A percentile compares a stretch with the other conserved stretches of the same genome.
These are phyloP conservation scores for Agastache rugosa DNA, from an alignment of 257 asterid genomes.

Conservation along the genomic window DNA sequence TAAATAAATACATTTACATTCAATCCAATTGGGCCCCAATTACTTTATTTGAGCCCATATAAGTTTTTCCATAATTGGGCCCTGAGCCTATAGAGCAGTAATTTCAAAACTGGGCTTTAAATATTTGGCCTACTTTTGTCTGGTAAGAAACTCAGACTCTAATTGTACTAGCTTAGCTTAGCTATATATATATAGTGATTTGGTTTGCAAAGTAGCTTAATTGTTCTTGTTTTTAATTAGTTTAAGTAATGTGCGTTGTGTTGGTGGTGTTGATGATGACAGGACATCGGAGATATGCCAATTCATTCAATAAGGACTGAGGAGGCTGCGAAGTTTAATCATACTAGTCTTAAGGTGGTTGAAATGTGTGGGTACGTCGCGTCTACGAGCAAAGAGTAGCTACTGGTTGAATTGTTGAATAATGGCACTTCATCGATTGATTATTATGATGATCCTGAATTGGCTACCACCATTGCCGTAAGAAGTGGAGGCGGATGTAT, in stretches of 20 bases:
- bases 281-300: background rate
- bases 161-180: too few species aligned
- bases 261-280: background rate
- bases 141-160: too few species aligned
- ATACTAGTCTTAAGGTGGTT: slow-evolving; percentile 6
- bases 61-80: too few species aligned
- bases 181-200: too few species aligned
- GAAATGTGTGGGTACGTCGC: background rate
- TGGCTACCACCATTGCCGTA: background rate
- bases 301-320: background rate
- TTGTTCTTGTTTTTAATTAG: too few species aligned
- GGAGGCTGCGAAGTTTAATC: background rate
- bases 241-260: too few species aligned
- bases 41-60: background rate
- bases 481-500: too few species aligned
- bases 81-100: too few species aligned
- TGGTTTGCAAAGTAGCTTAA: too few species aligned
- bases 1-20: too few species aligned
- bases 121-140: background rate
- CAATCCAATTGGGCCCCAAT: background rate
- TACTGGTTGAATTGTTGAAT: background rate
- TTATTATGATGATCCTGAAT: background rate
- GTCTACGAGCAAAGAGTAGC: background rate
- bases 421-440: background rate
- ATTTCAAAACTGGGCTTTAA: background rate